Evolutionary conservation across 2,329 filamentous ascomycete species (phyloP), one percentile per base, ranked within the genome.

Genomic region (Dactylonectria macrodidyma): DNA sequence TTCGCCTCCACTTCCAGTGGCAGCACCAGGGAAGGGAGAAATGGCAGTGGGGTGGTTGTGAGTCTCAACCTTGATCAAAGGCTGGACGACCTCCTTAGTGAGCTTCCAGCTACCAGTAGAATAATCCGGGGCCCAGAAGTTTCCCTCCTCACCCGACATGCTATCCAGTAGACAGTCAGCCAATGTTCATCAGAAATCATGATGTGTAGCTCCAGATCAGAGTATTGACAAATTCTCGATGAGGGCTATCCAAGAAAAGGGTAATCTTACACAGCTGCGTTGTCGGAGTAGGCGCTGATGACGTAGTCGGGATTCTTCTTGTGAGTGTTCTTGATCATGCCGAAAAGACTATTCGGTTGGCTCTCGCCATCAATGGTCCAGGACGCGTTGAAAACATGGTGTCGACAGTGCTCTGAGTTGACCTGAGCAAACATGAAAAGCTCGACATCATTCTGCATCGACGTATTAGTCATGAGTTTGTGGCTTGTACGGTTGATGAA

Each of bases 381-480:
- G 66, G 91, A 92, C 33, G 96, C 95, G 81, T 99, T 99, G 88
- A 99, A 99, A 76, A 97, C 93, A 85, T 98, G 97, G 80, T 89
- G 87, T 26, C 87, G 85, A 73, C 87, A 97, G 82, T 98, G 95
- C 86, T 99, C 96, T 3, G 95, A 98, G 85, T 98, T 98, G 80
- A 99, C 95, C 83, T 99, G 96, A 16, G 95, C 95, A 81, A 98
- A 99, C 96, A 98, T 98, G 87, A 98, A 98, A 24, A 98, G 87
- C 83, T 99, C 96, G 51, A 98, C 93, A 79, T 98, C 96, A 68
- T 95, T 75, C 73, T 75, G 59, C 60, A 56, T 59, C 66, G n/a
- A 30, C n/a, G 11, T 24, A 70, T 75, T 65, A 75, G 72, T 56
- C 66, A 59, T 68, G 69, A 67, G 58, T 66, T 66, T 59, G 62